A percentile compares a stretch with the other conserved stretches of the same genome.
phyloP scores from a whole-genome alignment of 768 basidiomycete species.

The Heimioporus sp. region DNA sequence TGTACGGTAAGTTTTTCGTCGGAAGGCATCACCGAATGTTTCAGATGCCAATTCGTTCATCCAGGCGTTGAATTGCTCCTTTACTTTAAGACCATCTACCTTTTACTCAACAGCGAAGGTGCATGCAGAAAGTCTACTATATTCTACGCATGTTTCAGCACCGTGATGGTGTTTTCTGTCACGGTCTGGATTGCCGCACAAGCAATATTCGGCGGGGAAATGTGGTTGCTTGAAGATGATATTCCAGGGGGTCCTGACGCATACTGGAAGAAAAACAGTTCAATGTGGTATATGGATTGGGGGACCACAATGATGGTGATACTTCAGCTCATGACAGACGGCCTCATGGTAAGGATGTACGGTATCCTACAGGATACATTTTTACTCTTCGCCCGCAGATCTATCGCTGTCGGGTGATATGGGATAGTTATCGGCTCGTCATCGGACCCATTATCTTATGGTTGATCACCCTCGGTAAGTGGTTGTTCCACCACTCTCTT shows the following conservation, averaged over 20 bases:
- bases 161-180: conserved; percentile 20
- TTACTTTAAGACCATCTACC: conserved; percentile 14
- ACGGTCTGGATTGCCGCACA: conserved; percentile 26
- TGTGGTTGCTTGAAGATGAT: conserved; percentile 29
- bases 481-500: too few relatives aligned
- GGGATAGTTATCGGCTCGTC: conserved; percentile 16
- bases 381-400: conserved; percentile 23
- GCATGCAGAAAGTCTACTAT: background rate
- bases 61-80: background rate
- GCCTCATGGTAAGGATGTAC: conserved; percentile 14
- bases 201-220: conserved; percentile 17
- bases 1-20: conserved; percentile 10
- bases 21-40: background rate
- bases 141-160: conserved; percentile 18
- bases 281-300: conserved; percentile 17
- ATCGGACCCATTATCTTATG: conserved; percentile 12
- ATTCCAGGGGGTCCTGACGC: conserved; percentile 30
- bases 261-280: conserved; percentile 5
- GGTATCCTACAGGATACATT: background rate
- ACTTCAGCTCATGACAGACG: conserved; percentile 33
- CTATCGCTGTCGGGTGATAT: conserved; percentile 36
- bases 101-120: conserved; percentile 1
- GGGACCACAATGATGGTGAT: conserved; percentile 19
- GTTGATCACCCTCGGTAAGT: conserved; percentile 11
- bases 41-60: too few relatives aligned